phyloP scores from a whole-genome alignment of 1,284 basidiomycete genomes.

The Ceratobasidium sp. region DNA sequence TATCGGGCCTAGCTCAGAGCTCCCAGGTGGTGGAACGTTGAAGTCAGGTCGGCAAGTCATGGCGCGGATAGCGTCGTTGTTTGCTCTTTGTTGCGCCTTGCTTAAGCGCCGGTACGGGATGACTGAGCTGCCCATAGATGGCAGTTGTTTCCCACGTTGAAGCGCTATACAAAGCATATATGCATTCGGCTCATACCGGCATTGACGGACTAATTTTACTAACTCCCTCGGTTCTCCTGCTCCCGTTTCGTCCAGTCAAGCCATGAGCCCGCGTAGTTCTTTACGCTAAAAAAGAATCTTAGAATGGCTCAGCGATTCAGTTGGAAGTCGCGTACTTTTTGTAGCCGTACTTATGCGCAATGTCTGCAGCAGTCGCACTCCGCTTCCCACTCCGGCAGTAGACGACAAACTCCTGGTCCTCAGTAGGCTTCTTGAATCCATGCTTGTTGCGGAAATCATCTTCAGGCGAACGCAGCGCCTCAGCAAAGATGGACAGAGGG shows the following conservation, averaged over 20 bases:
- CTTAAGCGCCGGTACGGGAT: too few relatives aligned
- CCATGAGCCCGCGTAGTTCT: conserved; percentile 94
- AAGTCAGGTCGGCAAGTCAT: conserved; percentile 21
- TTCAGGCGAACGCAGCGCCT: conserved; percentile 71
- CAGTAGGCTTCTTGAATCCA: conserved; percentile 85
- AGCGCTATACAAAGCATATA: conserved; percentile 9
- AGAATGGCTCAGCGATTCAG: conserved; percentile 10
- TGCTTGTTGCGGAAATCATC: conserved; percentile 74
- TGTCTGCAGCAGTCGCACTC: conserved; percentile 83
- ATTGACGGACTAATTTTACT: background rate
- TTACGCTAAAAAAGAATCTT: conserved; percentile 60
- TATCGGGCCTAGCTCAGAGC: background rate
- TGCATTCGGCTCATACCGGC: too few relatives aligned
- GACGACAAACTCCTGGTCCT: conserved; percentile 85
- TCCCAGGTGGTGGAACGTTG: background rate
- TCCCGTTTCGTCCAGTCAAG: conserved; percentile 84
- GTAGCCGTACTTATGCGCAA: conserved; percentile 86
- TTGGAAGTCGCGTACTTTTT: conserved; percentile 67
- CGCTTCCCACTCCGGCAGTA: conserved; percentile 95
- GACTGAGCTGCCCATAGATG: too few relatives aligned
- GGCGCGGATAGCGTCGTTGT: conserved; percentile 23
- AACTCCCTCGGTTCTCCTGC: conserved; percentile 46
- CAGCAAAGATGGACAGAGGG: conserved; percentile 82
- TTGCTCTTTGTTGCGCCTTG: conserved; percentile 22
- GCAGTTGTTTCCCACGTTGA: too few relatives aligned